phyloP scores from a whole-genome alignment of 164 flowering plant species.

The Berberis vulgaris region DNA sequence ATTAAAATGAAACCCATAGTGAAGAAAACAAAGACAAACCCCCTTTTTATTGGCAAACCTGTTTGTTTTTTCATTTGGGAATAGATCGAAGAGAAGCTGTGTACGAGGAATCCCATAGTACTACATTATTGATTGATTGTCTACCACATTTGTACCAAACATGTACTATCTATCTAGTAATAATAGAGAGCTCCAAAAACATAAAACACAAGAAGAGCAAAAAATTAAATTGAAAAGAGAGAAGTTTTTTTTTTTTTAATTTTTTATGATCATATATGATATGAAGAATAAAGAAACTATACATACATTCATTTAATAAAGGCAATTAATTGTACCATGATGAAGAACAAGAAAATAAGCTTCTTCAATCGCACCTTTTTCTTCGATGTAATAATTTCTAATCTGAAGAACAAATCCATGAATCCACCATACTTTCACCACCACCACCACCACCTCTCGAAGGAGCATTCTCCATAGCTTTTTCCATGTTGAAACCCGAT shows the following conservation, averaged over 20 bases:
- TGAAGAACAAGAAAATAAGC: background rate
- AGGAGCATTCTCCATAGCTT: slow-evolving; percentile 33
- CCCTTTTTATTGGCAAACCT: background rate
- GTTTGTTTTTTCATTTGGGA: background rate
- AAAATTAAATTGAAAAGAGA: no score
- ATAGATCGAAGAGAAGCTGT: background rate
- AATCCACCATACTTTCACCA: slow-evolving; percentile 49
- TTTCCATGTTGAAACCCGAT: slow-evolving; percentile 27
- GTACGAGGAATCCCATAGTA: background rate
- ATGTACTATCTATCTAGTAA: background rate
- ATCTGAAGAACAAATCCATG: slow-evolving; percentile 57
- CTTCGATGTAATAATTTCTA: background rate
- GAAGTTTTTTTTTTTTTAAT: no score
- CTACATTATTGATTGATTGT: background rate
- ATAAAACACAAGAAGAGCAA: no score
- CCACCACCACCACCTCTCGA: slow-evolving; percentile 21
- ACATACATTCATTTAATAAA: no score
- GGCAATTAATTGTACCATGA: no score
- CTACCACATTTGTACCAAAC: background rate
- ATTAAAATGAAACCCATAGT: background rate
- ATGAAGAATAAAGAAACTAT: no score
- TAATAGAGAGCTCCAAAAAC: no score
- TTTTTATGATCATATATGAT: no score
- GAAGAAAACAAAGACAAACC: background rate
- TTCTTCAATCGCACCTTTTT: background rate